Conservation (phyloP, 345 rosid genomes). For the Gossypium arboreum region DNA sequence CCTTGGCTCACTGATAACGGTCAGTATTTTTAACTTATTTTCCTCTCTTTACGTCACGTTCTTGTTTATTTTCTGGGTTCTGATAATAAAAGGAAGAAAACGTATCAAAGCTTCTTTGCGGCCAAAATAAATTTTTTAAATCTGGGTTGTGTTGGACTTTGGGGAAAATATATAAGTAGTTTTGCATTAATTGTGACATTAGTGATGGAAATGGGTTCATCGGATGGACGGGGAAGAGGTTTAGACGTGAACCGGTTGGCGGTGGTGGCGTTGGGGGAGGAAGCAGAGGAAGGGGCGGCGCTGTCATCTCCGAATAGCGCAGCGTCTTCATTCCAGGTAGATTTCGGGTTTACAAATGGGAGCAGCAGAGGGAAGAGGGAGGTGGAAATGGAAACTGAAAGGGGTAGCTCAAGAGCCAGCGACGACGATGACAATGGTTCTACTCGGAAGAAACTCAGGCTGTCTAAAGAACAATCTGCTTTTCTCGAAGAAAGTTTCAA, state of each 20-base stretch:
- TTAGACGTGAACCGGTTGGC: constrained; percentile 49
- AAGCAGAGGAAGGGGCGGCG: constrained; percentile 50
- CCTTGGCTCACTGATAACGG: constrained; percentile 68
- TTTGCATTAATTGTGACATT: constrained; percentile 18
- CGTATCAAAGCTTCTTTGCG: not conserved
- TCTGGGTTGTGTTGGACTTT: not conserved
- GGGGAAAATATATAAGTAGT: not conserved
- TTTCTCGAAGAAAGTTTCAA: constrained; percentile 96
- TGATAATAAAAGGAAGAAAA: not conserved
- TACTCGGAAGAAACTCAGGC: constrained; percentile 88
- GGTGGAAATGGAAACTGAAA: constrained; percentile 40
- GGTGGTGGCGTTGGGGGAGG: constrained; percentile 23
- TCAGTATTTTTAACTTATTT: constrained; percentile 23
- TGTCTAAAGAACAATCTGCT: constrained; percentile 86
- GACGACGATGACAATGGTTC: constrained; percentile 87
- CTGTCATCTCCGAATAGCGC: constrained; percentile 78
- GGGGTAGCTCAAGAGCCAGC: constrained; percentile 69
- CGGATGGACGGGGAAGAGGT: constrained; percentile 33
- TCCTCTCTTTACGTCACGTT: not conserved
- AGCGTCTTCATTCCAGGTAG: constrained; percentile 76
- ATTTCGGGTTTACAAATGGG: constrained; percentile 57
- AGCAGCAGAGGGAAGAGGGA: constrained; percentile 44
- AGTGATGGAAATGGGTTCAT: constrained; percentile 34
- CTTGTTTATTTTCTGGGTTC: not conserved
- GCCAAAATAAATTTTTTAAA: not conserved